These are phyloP conservation scores for Pseudocohnilembus persalinus DNA, from an alignment of 169 alveolate species.

Conservation along the genomic window DNA sequence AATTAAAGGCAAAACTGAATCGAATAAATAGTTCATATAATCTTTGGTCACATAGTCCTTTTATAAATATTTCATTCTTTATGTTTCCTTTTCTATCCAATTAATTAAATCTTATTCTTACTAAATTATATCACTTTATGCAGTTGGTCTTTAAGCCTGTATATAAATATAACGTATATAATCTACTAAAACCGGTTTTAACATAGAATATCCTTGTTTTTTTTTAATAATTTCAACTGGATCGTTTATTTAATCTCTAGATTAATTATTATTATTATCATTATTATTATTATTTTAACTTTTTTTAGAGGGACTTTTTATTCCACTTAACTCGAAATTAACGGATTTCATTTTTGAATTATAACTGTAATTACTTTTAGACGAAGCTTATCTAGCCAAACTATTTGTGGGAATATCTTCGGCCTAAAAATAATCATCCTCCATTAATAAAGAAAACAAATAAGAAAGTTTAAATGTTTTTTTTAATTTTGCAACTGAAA, in stretches of 20 bases:
- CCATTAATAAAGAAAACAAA: neutral
- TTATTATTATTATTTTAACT: too few species aligned
- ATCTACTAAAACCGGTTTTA: slow-evolving; percentile 15
- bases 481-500: neutral
- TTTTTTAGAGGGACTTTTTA: too few species aligned
- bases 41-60: neutral
- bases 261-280: too few species aligned
- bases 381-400: neutral
- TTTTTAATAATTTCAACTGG: neutral
- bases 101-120: neutral
- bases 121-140: slow-evolving; percentile 1
- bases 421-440: neutral
- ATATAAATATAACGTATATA: slow-evolving; percentile 1
- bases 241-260: neutral
- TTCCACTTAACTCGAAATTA: too few species aligned
- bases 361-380: too few species aligned
- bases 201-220: neutral
- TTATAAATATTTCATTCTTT: neutral
- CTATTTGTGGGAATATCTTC: neutral
- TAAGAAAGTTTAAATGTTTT: neutral
- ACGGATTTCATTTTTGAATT: neutral
- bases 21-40: neutral
- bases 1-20: neutral
- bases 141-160: neutral
- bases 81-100: slow-evolving; percentile 8